phyloP scores from a whole-genome alignment of 768 basidiomycete species.

The Russula dissimulans region DNA sequence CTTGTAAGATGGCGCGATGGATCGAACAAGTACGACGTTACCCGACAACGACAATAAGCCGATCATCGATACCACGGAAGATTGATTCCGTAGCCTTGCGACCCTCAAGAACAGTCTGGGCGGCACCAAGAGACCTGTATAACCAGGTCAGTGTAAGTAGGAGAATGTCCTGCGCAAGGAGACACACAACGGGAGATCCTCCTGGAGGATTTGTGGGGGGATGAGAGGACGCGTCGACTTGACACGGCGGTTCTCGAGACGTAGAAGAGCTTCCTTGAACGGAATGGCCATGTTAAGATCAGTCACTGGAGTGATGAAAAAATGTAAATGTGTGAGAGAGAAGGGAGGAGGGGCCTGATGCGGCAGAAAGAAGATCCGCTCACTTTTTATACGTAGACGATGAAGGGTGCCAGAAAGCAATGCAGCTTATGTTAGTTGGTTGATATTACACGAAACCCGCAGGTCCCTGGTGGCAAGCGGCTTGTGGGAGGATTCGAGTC shows the following conservation, averaged over 20 bases:
- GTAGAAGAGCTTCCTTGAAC: conserved; percentile 68
- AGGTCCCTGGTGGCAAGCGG: background rate
- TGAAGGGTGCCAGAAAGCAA: background rate
- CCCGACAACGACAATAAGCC: conserved; percentile 88
- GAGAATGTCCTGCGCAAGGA: conserved; percentile 14
- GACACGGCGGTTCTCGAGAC: conserved; percentile 82
- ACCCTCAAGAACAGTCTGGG: conserved; percentile 85
- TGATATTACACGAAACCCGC: background rate
- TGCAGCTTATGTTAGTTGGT: background rate
- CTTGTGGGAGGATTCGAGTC: background rate
- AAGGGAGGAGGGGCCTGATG: background rate
- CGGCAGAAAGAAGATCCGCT: conserved; percentile 2
- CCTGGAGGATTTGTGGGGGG: conserved; percentile 89
- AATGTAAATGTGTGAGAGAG: background rate
- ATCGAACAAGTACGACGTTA: conserved; percentile 27
- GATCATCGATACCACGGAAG: conserved; percentile 81
- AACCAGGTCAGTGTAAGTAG: background rate
- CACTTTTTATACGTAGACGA: conserved; percentile 7
- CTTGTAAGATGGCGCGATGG: background rate
- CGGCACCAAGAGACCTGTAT: conserved; percentile 61
- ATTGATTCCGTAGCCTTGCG: conserved; percentile 71
- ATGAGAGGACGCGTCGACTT: conserved; percentile 83
- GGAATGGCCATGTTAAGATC: conserved; percentile 59
- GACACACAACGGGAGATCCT: conserved; percentile 80
- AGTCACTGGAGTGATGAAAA: conserved; percentile 29